Evolutionary conservation across 805 yeast species (phyloP).

Genomic region (Ogataea haglerorum): DNA sequence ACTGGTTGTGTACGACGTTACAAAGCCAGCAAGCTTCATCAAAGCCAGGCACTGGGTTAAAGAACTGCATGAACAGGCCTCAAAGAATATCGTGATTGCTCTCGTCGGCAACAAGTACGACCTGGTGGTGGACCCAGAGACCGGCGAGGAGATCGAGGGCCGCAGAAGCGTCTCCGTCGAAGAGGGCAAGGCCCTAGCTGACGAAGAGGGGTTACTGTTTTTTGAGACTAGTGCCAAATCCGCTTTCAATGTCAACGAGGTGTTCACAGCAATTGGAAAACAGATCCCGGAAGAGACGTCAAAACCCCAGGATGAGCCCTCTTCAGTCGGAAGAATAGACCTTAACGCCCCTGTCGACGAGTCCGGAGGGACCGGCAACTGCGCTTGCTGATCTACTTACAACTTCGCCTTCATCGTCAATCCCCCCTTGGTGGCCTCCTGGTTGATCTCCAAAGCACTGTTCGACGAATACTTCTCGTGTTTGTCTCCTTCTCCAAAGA

Average conservation of each 20-base stretch:
- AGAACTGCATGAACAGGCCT: conserved; percentile 92
- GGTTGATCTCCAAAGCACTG: conserved; percentile 54
- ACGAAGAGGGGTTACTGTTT: conserved; percentile 85
- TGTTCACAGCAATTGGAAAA: conserved; percentile 84
- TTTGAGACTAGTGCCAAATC: conserved; percentile 96
- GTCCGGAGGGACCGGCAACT: conserved; percentile 22
- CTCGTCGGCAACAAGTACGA: conserved; percentile 92
- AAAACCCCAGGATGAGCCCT: conserved; percentile 17
- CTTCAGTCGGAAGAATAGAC: conserved; percentile 32
- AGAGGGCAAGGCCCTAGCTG: conserved; percentile 85
- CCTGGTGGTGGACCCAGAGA: conserved; percentile 51
- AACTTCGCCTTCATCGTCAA: conserved; percentile 16
- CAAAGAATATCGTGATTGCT: conserved; percentile 88
- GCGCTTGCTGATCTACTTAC: conserved; percentile 32
- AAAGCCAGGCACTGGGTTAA: conserved; percentile 98
- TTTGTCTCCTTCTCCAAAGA: conserved; percentile 63
- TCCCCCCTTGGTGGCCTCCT: conserved; percentile 59
- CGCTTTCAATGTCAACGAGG: conserved; percentile 83
- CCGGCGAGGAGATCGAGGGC: conserved; percentile 46
- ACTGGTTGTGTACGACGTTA: conserved; percentile 89
- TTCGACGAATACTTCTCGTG: conserved; percentile 36
- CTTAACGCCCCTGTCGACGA: conserved; percentile 33
- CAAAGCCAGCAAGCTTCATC: conserved; percentile 90
- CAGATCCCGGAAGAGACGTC: conserved; percentile 58
- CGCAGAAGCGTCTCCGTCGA: conserved; percentile 76